Evolutionary conservation across 2,329 filamentous ascomycete species (phyloP), one percentile per base, ranked within the genome.

Genomic region (Lasiodiplodia sp.): DNA sequence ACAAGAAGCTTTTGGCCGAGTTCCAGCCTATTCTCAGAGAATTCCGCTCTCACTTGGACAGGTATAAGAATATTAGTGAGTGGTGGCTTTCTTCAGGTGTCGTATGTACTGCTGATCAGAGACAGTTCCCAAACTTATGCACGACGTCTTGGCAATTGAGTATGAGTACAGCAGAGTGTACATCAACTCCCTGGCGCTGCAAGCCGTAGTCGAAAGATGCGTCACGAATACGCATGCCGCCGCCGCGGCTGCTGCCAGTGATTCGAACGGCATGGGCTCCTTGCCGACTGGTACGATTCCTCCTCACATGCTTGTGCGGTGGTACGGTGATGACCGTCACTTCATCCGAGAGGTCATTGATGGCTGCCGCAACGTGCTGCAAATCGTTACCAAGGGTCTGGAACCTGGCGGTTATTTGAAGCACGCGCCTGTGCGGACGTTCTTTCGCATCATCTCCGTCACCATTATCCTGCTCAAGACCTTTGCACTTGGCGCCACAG

Each of bases 91-190:
- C 16, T 14, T 37, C 16, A 52, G 21, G 14, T 14, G 4, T 23
- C 37, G 14, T 25, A 18, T 18, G 28, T 12, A 2, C 37, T 25
- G 49, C 57, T 68, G 40, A 68, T 25, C 7, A 47, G 4, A 2
- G 34, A 68, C 72, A 85, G 87, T 90, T 37, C 83, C 86, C 0
- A 82, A 84, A 18, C 82, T 87, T 68, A 88, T 90, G 81, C 84
- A 86, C 56, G 89, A 94, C 77, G 94, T 98, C 69, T 84, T 99
- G 37, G 91, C 89, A 8, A 97, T 98, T 72, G 96, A 99, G 82
- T 97, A 96, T 76, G 93, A 98, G 76, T 97, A 97, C 77, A 93
- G 95, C 31, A 89, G 95, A 75, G 92, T 97, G 63, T 98, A 98
- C 77, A 88, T 97, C 82, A 97, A 98, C 79, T 97, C 94, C 0